Evolutionary conservation across 805 yeast species (phyloP), one percentile per base, ranked within the genome.

Genomic region (Metschnikowia borealis): DNA sequence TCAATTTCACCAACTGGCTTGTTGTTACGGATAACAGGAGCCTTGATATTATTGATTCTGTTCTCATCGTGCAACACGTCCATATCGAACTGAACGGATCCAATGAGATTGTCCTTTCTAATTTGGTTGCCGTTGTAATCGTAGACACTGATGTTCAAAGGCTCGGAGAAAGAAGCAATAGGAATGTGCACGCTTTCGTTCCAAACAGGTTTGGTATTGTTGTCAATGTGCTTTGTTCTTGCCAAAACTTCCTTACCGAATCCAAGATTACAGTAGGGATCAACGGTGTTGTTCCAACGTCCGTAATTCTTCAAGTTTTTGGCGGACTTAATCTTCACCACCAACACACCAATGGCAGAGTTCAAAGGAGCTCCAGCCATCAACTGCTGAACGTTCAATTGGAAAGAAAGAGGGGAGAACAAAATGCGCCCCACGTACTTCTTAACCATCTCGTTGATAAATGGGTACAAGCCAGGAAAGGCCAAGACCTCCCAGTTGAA

Each of bases 381-480:
- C 64, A 94, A 73, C 70, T 90, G 97, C 64, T 95, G 96, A 42
- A 94, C 79, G 62, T 95, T 94, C 64, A 94, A 72, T 73, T 94
- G 96, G 76, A 91, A 87, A 3, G 97, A 89, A 56, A 94, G 84
- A 13, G 99, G 99, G 41, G 87, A 77, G 61, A 89, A 86, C 44
- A 92, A 63, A 74, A 94, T 81, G 31, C 97, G 94, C 8, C 98
- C 98, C 47, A 82, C 83, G 69, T 85, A 91, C 64, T 90, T 88
- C 61, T 80, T 81, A 23, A 90, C 81, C 89, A 91, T 84, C 62
- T 86, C 89, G 65, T 87, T 85, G 61, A 92, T 85, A 62, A 89
- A 81, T 47, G 89, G 82, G 58, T 81, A 81, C 47, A 94, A 71
- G 40, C 99, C 99, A 13, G 99, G 99, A 48, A 94, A 68, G 45